Evolutionary conservation across 441 rosid species (phyloP).

Genomic region (Biscutella auriculata): DNA sequence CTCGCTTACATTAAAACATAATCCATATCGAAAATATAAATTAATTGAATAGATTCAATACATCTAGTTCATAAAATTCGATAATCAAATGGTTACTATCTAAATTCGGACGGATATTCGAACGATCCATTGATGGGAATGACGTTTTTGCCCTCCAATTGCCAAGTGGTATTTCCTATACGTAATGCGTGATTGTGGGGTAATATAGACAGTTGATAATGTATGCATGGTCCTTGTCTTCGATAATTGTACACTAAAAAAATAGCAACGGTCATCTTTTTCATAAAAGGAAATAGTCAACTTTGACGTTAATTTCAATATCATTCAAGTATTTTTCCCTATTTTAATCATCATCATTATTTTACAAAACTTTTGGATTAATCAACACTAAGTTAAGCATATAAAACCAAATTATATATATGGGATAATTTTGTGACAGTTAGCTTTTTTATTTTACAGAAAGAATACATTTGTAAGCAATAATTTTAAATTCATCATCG

Average conservation of each 20-base stretch:
- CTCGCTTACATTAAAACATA: too few species aligned
- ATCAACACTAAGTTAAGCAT: too few species aligned
- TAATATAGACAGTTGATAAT: neutral
- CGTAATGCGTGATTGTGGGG: neutral
- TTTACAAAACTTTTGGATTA: too few species aligned
- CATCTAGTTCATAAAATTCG: too few species aligned
- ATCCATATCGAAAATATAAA: too few species aligned
- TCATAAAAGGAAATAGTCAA: neutral
- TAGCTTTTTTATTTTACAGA: neutral
- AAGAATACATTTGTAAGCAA: neutral
- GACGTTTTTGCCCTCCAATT: neutral
- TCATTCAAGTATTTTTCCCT: too few species aligned
- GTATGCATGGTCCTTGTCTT: slow-evolving; percentile 8
- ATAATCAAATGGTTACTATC: too few species aligned
- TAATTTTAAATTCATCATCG: neutral
- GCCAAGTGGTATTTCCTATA: neutral
- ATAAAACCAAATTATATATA: neutral
- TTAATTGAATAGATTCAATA: too few species aligned
- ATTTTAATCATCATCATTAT: too few species aligned
- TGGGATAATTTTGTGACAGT: neutral
- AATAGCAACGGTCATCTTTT: slow-evolving; percentile 11
- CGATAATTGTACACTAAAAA: neutral
- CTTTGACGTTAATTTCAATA: neutral
- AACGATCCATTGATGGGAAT: too few species aligned
- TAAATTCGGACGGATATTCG: too few species aligned